Conservation (phyloP, 2,329 filamentous ascomycete genomes). For the Fusarium tupiense region DNA sequence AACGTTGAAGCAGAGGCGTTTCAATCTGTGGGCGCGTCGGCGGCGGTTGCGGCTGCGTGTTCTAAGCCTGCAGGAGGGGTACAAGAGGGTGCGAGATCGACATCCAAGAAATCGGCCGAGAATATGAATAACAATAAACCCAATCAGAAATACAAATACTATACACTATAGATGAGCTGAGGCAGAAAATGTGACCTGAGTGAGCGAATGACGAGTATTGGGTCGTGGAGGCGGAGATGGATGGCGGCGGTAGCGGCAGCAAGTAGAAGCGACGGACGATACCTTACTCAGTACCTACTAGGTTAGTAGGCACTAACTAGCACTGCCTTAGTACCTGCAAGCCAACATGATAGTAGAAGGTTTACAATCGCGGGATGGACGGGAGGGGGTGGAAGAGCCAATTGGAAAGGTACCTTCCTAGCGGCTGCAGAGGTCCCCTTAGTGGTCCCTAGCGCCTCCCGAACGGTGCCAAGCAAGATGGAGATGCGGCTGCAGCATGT, state of each 20-base stretch:
- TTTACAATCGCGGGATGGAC: conserved; percentile 28
- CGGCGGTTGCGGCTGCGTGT: conserved; percentile 24
- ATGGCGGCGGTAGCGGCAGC: conserved; percentile 8
- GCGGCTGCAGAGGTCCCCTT: conserved; percentile 21
- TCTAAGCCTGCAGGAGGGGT: conserved; percentile 28
- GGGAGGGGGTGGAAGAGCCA: conserved; percentile 17
- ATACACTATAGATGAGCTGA: conserved; percentile 14
- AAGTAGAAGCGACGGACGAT: conserved; percentile 16
- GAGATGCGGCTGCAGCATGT: background rate
- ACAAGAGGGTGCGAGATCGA: conserved; percentile 12
- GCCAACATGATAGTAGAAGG: conserved; percentile 26
- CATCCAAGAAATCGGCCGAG: conserved; percentile 11
- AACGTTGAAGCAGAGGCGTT: conserved; percentile 26
- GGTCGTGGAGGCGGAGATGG: conserved; percentile 32
- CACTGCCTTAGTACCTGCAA: conserved; percentile 12
- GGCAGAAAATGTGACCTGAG: conserved; percentile 16
- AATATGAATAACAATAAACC: background rate
- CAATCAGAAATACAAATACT: conserved; percentile 6
- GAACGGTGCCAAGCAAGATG: conserved; percentile 6
- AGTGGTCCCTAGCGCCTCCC: conserved; percentile 6
- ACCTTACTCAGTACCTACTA: background rate
- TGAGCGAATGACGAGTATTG: conserved; percentile 26
- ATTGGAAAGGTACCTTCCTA: conserved; percentile 28
- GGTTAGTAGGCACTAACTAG: background rate
- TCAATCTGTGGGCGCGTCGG: conserved; percentile 25